Conservation (phyloP, 1,284 basidiomycete species). For the Bothia castanella region DNA sequence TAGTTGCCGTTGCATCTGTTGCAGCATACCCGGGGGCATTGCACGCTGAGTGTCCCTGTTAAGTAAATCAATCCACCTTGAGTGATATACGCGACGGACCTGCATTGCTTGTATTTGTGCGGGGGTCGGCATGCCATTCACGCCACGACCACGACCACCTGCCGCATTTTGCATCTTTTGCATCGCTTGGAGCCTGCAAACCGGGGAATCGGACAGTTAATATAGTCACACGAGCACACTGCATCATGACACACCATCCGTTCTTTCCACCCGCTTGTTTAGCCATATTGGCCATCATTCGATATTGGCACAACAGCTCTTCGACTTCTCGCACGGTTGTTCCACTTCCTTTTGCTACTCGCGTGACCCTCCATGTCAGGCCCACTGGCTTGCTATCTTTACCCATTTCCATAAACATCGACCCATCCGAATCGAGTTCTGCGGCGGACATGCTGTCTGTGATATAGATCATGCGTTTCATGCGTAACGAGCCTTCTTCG, state of each 20-base stretch:
- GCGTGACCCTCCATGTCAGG: slow-evolving; percentile 81
- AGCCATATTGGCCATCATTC: slow-evolving; percentile 97
- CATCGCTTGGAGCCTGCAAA: slow-evolving; percentile 71
- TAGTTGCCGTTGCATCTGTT: slow-evolving; percentile 80
- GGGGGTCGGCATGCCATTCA: slow-evolving; percentile 82
- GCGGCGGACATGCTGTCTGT: slow-evolving; percentile 94
- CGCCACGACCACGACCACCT: slow-evolving; percentile 80
- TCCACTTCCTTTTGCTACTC: slow-evolving; percentile 93
- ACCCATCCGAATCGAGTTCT: slow-evolving; percentile 96
- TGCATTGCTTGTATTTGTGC: slow-evolving; percentile 93
- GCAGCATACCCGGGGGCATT: slow-evolving; percentile 86
- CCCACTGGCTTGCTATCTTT: slow-evolving; percentile 81
- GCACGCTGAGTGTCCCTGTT: slow-evolving; percentile 51
- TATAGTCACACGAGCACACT: slow-evolving; percentile 2
- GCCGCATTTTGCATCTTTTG: slow-evolving; percentile 87
- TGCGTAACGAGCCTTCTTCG: slow-evolving; percentile 85
- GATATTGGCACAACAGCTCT: slow-evolving; percentile 91
- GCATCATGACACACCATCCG: slow-evolving; percentile 60
- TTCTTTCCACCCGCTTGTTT: slow-evolving; percentile 96
- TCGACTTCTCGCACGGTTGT: slow-evolving; percentile 96
- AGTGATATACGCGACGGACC: slow-evolving; percentile 41
- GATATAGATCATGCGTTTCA: slow-evolving; percentile 99
- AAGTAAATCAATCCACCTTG: slow-evolving; percentile 9
- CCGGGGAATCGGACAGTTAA: slow-evolving; percentile 1
- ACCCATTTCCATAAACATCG: slow-evolving; percentile 77